phyloP scores from a whole-genome alignment of 2,329 filamentous ascomycete species.

The Leptographium flavum region DNA sequence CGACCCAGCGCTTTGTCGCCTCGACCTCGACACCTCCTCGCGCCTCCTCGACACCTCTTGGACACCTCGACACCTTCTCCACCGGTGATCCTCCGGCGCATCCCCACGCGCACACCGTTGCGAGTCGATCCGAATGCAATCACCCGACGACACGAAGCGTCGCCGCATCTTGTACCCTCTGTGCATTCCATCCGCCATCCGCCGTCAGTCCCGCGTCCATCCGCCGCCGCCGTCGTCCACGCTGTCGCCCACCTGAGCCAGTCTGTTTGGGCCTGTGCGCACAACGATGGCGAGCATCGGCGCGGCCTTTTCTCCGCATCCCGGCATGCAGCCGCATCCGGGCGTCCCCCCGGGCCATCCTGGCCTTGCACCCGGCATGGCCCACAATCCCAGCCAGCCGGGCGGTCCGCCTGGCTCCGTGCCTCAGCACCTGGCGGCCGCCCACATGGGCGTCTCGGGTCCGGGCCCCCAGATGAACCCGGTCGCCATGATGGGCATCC shows the following conservation, averaged over 20 bases:
- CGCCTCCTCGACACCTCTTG: neutral
- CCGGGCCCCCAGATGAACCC: slow-evolving; percentile 61
- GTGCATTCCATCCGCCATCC: too few relatives aligned
- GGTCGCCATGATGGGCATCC: slow-evolving; percentile 64
- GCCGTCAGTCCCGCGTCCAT: neutral
- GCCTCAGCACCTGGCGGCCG: slow-evolving; percentile 47
- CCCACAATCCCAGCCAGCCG: slow-evolving; percentile 55
- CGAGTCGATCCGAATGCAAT: neutral
- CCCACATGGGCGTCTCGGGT: slow-evolving; percentile 57
- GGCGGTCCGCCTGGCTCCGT: slow-evolving; percentile 51
- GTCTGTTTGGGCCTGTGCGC: slow-evolving; percentile 6
- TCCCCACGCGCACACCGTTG: neutral
- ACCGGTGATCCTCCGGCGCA: too few relatives aligned
- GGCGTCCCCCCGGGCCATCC: slow-evolving; percentile 52
- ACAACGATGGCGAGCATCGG: slow-evolving; percentile 59
- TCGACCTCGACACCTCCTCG: neutral
- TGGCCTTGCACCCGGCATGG: slow-evolving; percentile 42
- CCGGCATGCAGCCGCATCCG: slow-evolving; percentile 57
- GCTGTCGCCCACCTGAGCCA: neutral
- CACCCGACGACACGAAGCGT: neutral
- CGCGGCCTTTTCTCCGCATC: slow-evolving; percentile 51
- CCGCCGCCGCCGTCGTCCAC: neutral
- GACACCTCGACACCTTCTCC: neutral
- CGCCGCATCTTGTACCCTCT: neutral
- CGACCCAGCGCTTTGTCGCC: too few relatives aligned